Conservation (phyloP, 2,329 filamentous ascomycete species). For the Acrocalymma vagum region DNA sequence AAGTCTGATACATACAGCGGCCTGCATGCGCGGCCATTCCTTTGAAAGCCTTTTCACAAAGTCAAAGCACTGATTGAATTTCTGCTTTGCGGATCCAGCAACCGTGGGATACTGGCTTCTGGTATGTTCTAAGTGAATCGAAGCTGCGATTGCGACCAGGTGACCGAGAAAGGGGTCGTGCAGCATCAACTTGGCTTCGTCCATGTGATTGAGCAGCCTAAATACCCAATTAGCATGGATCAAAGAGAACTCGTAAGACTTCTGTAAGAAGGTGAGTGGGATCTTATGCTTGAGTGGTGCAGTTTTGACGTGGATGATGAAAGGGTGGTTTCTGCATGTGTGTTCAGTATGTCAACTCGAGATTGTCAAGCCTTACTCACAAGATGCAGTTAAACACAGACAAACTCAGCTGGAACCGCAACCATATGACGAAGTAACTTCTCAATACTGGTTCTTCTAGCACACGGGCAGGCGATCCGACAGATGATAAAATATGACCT, state of each 20-base stretch:
- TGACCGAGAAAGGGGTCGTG: constrained; percentile 14
- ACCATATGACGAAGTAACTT: constrained; percentile 10
- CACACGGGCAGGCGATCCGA: constrained; percentile 10
- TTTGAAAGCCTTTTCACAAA: constrained; percentile 9
- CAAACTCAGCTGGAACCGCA: constrained; percentile 7
- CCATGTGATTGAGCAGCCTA: constrained; percentile 11
- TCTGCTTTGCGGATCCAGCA: constrained; percentile 7
- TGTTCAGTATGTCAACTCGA: constrained; percentile 3
- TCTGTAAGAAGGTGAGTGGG: constrained; percentile 13
- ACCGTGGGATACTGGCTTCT: constrained; percentile 10
- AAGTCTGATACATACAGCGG: constrained; percentile 1
- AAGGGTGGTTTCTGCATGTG: constrained; percentile 12
- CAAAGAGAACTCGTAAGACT: constrained; percentile 12
- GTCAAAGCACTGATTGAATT: constrained; percentile 7
- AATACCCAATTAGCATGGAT: constrained; percentile 14
- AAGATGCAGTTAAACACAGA: constrained; percentile 9
- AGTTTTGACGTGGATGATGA: constrained; percentile 13
- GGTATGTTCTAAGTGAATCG: constrained; percentile 13
- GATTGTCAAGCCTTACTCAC: constrained; percentile 1
- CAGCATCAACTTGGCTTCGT: constrained; percentile 7
- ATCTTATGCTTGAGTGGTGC: constrained; percentile 1
- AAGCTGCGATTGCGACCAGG: constrained; percentile 13
- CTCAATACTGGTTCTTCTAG: constrained; percentile 6
- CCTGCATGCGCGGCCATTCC: constrained; percentile 12
- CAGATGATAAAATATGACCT: constrained; percentile 4